Evolutionary conservation across 2,329 filamentous ascomycete genomes (phyloP), one percentile per base, ranked within the genome.

Genomic region (Amylocarpus encephaloides): DNA sequence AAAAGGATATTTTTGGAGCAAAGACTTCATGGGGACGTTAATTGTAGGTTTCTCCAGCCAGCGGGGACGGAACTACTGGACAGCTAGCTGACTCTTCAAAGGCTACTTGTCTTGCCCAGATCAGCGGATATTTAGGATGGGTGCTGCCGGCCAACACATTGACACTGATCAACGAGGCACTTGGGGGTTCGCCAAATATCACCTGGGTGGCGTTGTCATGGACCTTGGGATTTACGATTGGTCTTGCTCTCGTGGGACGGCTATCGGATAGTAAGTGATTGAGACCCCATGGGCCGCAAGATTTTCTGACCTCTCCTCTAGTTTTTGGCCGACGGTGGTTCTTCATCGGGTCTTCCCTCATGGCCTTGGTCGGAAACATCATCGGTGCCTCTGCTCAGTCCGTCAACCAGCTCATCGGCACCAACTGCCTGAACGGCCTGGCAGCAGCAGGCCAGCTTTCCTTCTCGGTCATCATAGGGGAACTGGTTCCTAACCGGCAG

Each of bases 291-390:
- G 5, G n/a, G 15, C 13, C 7, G 19, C 5, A 6, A 36, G 10
- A 18, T 2, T 13, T 10, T 9, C 18, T 43, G 18, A 34, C 30
- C 35, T 16, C 16, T 19, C 6, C 18, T 18, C n/a, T 18, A 49
- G 47, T 73, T 22, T 73, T 70, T 45, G 71, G 71, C 13, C 67
- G 71, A 29, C 66, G 70, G 51, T 72, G 68, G 66, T 66, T 70
- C 53, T 65, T 69, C 7, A 62, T 73, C 33, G 59, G 57, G 6
- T 44, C 32, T 19, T 43, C 42, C 64, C 58, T 7, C 19, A 60
- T 72, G 13, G 64, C 63, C 1, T 59, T 71, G n/a, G 39, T 70
- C n/a, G 69, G 70, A 18, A 67, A 64, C 50, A 66, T 71, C 47
- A 55, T 72, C 9, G 68, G 68, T 34, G 66, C 60, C 9, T 60